A percentile compares a stretch with the other conserved stretches of the same genome.
Conservation (phyloP, 805 yeast species). For the Saccharomycopsis lassenensis region DNA sequence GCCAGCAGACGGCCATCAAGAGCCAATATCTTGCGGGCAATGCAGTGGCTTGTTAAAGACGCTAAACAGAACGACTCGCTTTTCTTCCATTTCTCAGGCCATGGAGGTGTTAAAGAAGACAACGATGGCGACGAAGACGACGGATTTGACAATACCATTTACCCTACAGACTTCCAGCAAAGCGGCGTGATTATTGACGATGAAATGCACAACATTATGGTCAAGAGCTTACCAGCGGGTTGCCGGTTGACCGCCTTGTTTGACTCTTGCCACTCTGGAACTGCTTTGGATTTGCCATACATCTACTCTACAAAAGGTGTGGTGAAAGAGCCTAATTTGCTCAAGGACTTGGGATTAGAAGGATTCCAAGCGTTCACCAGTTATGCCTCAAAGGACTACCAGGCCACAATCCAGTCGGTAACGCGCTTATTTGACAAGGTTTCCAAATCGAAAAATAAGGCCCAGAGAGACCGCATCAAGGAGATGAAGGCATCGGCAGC, state of each 20-base stretch:
- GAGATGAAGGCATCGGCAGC: conserved; percentile 61
- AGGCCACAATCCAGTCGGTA: conserved; percentile 33
- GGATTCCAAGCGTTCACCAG: conserved; percentile 48
- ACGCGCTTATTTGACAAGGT: conserved; percentile 34
- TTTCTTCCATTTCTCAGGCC: conserved; percentile 80
- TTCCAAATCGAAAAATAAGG: conserved; percentile 28
- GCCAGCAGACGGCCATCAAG: conserved; percentile 49
- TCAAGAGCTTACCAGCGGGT: conserved; percentile 58
- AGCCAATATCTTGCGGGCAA: conserved; percentile 62
- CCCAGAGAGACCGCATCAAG: conserved; percentile 32
- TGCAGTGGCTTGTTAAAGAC: conserved; percentile 68
- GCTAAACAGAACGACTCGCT: conserved; percentile 71
- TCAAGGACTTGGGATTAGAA: conserved; percentile 65
- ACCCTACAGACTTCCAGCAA: conserved; percentile 60
- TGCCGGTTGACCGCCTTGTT: conserved; percentile 69
- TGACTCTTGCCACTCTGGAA: conserved; percentile 83
- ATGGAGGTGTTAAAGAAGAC: conserved; percentile 69
- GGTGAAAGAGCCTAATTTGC: conserved; percentile 66
- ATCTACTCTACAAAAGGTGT: conserved; percentile 76
- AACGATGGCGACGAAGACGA: conserved; percentile 65
- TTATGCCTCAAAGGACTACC: conserved; percentile 47
- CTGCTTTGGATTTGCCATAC: conserved; percentile 71
- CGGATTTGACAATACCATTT: conserved; percentile 61
- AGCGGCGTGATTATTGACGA: conserved; percentile 68
- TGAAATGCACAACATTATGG: conserved; percentile 60